Evolutionary conservation across 1,284 basidiomycete species (phyloP).

Genomic region (Laetiporus sulphureus): DNA sequence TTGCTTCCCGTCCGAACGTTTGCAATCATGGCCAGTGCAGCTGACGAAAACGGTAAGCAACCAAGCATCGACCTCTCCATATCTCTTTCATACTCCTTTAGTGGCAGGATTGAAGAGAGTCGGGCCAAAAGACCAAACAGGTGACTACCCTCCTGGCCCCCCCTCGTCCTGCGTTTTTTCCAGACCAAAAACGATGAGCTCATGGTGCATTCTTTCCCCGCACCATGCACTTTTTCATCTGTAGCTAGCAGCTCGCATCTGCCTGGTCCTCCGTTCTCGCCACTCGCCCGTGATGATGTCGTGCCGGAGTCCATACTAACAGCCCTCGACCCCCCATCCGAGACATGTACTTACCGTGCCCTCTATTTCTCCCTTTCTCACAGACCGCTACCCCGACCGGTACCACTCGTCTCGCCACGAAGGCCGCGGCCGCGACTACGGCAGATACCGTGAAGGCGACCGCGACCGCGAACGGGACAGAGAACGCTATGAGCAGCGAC

Average conservation of each 20-base stretch:
- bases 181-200: constrained; percentile 34
- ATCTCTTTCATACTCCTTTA: constrained; percentile 18
- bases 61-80: constrained; percentile 4
- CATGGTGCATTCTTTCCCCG: constrained; percentile 63
- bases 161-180: constrained; percentile 18
- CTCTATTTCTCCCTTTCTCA: constrained; percentile 11
- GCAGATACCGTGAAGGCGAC: constrained; percentile 42
- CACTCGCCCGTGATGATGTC: constrained; percentile 10
- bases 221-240: constrained; percentile 27
- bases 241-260: constrained; percentile 51
- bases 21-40: constrained; percentile 15
- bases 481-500: constrained; percentile 19
- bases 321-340: constrained; percentile 14
- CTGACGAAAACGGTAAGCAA: constrained; percentile 19
- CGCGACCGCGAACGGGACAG: constrained; percentile 34
- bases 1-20: too few species aligned
- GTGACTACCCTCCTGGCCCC: constrained; percentile 11
- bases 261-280: constrained; percentile 14
- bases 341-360: constrained; percentile 23
- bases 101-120: constrained; percentile 18
- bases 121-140: constrained; percentile 11
- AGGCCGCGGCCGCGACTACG: constrained; percentile 30
- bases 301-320: constrained; percentile 21
- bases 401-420: constrained; percentile 49
- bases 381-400: constrained; percentile 41